Evolutionary conservation across 78 protist species (phyloP), one percentile per base, ranked within the genome.

Genomic region (Capsaspora owczarzaki): DNA sequence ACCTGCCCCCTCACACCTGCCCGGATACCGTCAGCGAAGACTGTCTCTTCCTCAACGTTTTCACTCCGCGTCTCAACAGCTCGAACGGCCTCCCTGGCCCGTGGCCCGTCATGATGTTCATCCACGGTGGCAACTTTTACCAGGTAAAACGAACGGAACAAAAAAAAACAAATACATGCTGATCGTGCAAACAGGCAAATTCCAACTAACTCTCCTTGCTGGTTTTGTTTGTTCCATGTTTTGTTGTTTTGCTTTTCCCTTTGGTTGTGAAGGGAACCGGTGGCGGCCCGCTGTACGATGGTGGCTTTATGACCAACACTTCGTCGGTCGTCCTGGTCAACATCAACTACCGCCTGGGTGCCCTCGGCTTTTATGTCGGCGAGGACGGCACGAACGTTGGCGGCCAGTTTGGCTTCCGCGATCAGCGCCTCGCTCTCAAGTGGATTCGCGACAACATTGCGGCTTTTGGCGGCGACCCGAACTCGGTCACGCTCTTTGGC

Each of bases 401-500:
- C 38, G 90, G 93, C 51, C 87, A 92, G 80, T 56, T 25, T 72
- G 95, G 92, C 56, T 38, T 89, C 40, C 42, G 35, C 16, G 95
- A 91, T 78, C 93, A 91, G 77, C 92, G 84, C 61, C 10, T 75
- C 37, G 95, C 93, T 27, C 35, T 91, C 49, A 43, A 51, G 35
- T 91, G 93, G 92, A 86, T 89, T 47, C 83, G 56, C 25, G 78
- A 69, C 19, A 85, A 91, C 83, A 86, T 91, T 70, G 70, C 51
- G 35, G 61, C 81, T 31, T 91, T 91, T 85, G 91, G 91, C 68
- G 95, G 95, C 43, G 82, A 89, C 63, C 72, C 87, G 4, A 5
- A 63, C 31, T 6, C 27, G 20, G 72, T 63, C 31, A 63, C 41
- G 72, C 37, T 63, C 42, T 35, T n/a, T 37, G 72, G 72, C 44